Conservation (phyloP, 1,284 basidiomycete species). For the Ustilago cynodontis region DNA sequence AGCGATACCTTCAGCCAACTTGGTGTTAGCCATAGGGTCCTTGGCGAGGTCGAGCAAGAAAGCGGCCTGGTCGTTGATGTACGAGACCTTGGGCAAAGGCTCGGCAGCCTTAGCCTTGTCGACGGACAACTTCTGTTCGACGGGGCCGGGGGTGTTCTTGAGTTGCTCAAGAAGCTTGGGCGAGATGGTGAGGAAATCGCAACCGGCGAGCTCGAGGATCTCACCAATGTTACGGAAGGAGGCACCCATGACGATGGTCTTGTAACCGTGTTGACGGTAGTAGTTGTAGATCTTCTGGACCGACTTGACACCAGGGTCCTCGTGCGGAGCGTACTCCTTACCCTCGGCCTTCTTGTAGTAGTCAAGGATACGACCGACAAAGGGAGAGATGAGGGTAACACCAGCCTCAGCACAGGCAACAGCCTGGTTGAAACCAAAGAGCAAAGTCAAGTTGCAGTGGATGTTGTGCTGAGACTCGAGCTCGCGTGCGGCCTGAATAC, state of each 20-base stretch:
- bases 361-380: constrained; percentile 83
- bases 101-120: constrained; percentile 76
- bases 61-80: constrained; percentile 90
- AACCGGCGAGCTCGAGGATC: constrained; percentile 93
- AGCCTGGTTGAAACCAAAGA: constrained; percentile 98
- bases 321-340: constrained; percentile 69
- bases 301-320: constrained; percentile 96
- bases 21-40: constrained; percentile 68
- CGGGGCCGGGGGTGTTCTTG: constrained; percentile 80
- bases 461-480: constrained; percentile 89
- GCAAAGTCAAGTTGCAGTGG: constrained; percentile 97
- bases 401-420: constrained; percentile 98
- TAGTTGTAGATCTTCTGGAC: constrained; percentile 95
- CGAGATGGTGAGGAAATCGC: constrained; percentile 93
- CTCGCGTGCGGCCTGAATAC: constrained; percentile 97
- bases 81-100: constrained; percentile 83
- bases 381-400: constrained; percentile 98
- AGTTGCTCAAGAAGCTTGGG: constrained; percentile 92
- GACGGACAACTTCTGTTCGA: constrained; percentile 87
- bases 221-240: constrained; percentile 90
- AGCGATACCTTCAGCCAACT: constrained; percentile 87
- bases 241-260: constrained; percentile 99
- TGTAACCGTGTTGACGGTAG: constrained; percentile 98
- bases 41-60: constrained; percentile 92
- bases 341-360: constrained; percentile 68